phyloP scores from a whole-genome alignment of 192 early-diverging fungal genomes.

The Diversispora eburnea region DNA sequence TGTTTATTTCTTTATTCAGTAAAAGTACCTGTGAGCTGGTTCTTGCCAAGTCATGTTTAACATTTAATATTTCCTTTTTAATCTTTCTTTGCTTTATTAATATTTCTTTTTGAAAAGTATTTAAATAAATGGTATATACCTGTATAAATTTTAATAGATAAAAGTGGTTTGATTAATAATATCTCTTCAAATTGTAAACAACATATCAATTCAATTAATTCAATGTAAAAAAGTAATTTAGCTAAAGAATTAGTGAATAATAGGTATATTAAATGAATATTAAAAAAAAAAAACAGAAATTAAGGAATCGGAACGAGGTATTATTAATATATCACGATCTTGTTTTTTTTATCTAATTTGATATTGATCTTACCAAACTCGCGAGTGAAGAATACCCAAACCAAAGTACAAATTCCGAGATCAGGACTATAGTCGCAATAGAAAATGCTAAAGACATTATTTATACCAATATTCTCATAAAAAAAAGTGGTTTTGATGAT shows the following conservation, averaged over 20 bases:
- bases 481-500: too few species aligned
- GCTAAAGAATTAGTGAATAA: too few species aligned
- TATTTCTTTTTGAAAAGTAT: conserved; percentile 49
- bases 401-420: conserved; percentile 55
- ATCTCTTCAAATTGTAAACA: neutral
- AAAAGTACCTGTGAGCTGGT: conserved; percentile 63
- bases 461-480: too few species aligned
- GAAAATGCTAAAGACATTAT: conserved; percentile 50
- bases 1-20: too few species aligned
- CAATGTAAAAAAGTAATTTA: conserved; percentile 1
- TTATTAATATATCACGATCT: neutral
- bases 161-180: neutral
- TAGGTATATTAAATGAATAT: too few species aligned
- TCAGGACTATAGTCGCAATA: conserved; percentile 59
- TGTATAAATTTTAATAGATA: conserved; percentile 12
- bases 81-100: conserved; percentile 57
- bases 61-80: conserved; percentile 55
- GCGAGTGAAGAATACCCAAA: conserved; percentile 54
- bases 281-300: too few species aligned
- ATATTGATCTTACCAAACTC: conserved; percentile 37
- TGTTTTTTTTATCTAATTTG: neutral
- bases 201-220: neutral
- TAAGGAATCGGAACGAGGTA: too few species aligned
- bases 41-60: conserved; percentile 60
- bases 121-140: conserved; percentile 53